Conservation (phyloP, 192 early-diverging fungal genomes). For the Umbelopsis sp. region DNA sequence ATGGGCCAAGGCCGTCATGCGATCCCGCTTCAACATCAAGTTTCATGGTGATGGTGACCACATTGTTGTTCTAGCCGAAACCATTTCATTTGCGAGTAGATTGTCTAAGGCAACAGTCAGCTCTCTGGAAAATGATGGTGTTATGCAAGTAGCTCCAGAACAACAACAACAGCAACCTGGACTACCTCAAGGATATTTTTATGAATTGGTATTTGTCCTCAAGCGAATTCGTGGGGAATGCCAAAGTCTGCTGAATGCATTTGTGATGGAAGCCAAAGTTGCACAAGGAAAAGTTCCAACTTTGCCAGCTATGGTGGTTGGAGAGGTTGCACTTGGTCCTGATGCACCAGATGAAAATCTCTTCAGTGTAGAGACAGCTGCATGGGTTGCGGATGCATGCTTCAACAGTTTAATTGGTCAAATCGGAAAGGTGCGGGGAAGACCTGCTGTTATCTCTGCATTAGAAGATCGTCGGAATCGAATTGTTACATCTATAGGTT, state of each 20-base stretch:
- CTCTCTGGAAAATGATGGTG: conserved; percentile 52
- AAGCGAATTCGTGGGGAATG: conserved; percentile 69
- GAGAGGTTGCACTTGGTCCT: conserved; percentile 24
- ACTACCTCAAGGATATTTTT: conserved; percentile 55
- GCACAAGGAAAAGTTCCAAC: conserved; percentile 43
- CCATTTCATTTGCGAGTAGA: conserved; percentile 50
- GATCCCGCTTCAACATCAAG: conserved; percentile 25
- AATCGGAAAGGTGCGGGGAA: conserved; percentile 38
- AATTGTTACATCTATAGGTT: conserved; percentile 61
- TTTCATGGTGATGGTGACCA: conserved; percentile 27
- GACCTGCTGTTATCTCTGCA: conserved; percentile 31
- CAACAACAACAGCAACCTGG: conserved; percentile 23
- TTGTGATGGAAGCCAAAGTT: conserved; percentile 53
- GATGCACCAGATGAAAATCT: conserved; percentile 22
- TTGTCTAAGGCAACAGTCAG: conserved; percentile 59
- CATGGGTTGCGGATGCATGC: conserved; percentile 40
- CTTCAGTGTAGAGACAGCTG: conserved; percentile 63
- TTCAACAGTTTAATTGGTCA: conserved; percentile 49
- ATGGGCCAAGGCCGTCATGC: conserved; percentile 61
- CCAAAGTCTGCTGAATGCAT: conserved; percentile 59
- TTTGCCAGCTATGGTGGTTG: conserved; percentile 51
- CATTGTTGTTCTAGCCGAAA: conserved; percentile 30
- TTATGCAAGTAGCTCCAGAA: conserved; percentile 3
- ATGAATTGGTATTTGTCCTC: conserved; percentile 64
- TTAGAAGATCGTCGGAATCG: conserved; percentile 67